Evolutionary conservation across 192 early-diverging fungal species (phyloP).

Genomic region (Podila verticillata): DNA sequence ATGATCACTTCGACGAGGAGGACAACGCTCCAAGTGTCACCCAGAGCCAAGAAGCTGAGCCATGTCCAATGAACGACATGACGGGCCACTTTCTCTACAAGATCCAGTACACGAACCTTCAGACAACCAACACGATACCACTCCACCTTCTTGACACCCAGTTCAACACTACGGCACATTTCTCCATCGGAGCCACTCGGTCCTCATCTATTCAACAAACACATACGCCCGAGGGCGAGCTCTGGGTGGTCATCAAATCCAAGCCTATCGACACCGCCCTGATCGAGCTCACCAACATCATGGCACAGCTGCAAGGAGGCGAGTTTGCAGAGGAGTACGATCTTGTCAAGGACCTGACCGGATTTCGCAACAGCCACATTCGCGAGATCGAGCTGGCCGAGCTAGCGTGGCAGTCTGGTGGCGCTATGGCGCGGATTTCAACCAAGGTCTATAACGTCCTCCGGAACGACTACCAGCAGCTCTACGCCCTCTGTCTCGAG

Average conservation of each 20-base stretch:
- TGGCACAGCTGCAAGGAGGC: slow-evolving; percentile 47
- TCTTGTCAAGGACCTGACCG: slow-evolving; percentile 43
- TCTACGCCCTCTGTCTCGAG: slow-evolving; percentile 46
- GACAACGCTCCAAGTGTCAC: neutral
- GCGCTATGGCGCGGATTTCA: slow-evolving; percentile 37
- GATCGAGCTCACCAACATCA: slow-evolving; percentile 52
- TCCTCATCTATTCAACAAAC: neutral
- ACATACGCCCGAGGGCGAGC: slow-evolving; percentile 9
- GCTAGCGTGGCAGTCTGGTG: slow-evolving; percentile 29
- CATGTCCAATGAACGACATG: slow-evolving; percentile 45
- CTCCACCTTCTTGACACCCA: neutral
- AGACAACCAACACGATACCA: neutral
- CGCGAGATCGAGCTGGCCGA: slow-evolving; percentile 46
- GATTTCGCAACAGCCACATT: slow-evolving; percentile 47
- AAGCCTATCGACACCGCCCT: slow-evolving; percentile 49
- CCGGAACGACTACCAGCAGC: slow-evolving; percentile 39
- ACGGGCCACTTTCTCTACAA: slow-evolving; percentile 41
- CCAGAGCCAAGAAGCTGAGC: neutral
- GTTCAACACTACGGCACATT: neutral
- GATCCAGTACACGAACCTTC: slow-evolving; percentile 18
- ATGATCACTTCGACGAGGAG: neutral
- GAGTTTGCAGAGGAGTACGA: slow-evolving; percentile 44
- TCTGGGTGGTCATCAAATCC: slow-evolving; percentile 45
- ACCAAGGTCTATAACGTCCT: slow-evolving; percentile 51
- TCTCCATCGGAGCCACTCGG: slow-evolving; percentile 18